Base-by-base conservation (phyloP, 352 stramenopile genomes). In the Sclerospora graminicola region DNA sequence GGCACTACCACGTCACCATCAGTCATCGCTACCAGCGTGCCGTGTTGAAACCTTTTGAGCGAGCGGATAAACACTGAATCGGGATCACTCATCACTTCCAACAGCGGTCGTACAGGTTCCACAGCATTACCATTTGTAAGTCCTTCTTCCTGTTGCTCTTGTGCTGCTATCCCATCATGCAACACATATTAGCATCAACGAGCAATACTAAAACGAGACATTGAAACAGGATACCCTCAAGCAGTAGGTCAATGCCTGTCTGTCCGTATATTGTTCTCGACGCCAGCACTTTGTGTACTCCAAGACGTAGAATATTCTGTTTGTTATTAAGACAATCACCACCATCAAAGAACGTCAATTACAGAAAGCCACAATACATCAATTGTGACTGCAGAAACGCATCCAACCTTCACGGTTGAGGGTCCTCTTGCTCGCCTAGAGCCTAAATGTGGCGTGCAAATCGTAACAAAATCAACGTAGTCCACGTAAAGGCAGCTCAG, bases 381-480 rank as follows among this genome's bases (percentile, higher is more conserved):
- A 40, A 35, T 13, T 20, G 27, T 24, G 31, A 28, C 26, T 30
- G 6, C n/a, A 10, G 24, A 15, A 18, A 19, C 15, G 16, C 8
- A 11, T 44, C 43, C n/a, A 41, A 88, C 75, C 69, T 86, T 85
- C 38, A 88, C 45, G 6, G 61, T 75, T 2, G 77, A 82, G 15
- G 61, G 48, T 20, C 71, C 72, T 34, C 69, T 74, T 10, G 75
- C 70, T n/a, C 73, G 60, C 13, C 76, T 71, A 9, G 71, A 86
- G 36, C 79, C 79, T 15, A 90, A 59, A 41, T 90, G 79, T 10
- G 79, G 79, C 34, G 79, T 88, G 48, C 73, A 90, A 21, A 90
- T 67, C 19, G 79, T 88, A 10, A 84, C 59, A 33, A 90, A 90
- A 42, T 79, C 82, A 23, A 82, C 59, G 45, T 79, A 87, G 14